Evolutionary conservation across 208 protist species (phyloP).

Genomic region (Acanthamoeba lenticulata): DNA sequence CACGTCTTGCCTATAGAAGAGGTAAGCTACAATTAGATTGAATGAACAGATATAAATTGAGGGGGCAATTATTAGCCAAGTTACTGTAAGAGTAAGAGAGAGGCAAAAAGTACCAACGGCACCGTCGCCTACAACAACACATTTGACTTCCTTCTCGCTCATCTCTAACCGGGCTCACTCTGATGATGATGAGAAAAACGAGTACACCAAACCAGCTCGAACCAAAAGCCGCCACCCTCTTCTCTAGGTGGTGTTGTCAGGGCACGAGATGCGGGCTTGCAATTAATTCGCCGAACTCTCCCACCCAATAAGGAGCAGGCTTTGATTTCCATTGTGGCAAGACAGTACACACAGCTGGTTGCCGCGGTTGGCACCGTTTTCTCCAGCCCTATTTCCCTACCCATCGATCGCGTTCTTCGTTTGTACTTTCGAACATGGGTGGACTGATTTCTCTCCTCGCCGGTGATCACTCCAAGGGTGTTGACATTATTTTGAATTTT

Average conservation of each 20-base stretch:
- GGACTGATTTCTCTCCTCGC: slow-evolving; percentile 36
- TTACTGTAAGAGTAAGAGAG: neutral
- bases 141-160: slow-evolving; percentile 81
- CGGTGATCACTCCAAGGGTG: slow-evolving; percentile 20
- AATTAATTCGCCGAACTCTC: neutral
- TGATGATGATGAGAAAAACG: neutral
- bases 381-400: neutral
- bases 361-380: too few species aligned
- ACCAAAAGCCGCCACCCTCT: too few species aligned
- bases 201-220: too few species aligned
- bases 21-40: too few species aligned
- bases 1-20: slow-evolving; percentile 76
- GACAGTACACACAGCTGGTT: too few species aligned
- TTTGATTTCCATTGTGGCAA: too few species aligned
- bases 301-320: too few species aligned
- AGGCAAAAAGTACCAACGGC: slow-evolving; percentile 72
- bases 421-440: neutral
- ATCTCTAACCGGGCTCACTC: neutral
- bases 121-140: slow-evolving; percentile 89
- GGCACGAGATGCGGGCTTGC: too few species aligned
- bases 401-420: neutral
- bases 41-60: slow-evolving; percentile 7
- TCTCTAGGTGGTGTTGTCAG: too few species aligned
- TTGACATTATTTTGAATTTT: slow-evolving; percentile 65
- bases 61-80: neutral